A percentile compares a stretch with the other conserved stretches of the same genome.
Conservation (phyloP, 768 basidiomycete genomes). For the Kwoniella botswanensis region DNA sequence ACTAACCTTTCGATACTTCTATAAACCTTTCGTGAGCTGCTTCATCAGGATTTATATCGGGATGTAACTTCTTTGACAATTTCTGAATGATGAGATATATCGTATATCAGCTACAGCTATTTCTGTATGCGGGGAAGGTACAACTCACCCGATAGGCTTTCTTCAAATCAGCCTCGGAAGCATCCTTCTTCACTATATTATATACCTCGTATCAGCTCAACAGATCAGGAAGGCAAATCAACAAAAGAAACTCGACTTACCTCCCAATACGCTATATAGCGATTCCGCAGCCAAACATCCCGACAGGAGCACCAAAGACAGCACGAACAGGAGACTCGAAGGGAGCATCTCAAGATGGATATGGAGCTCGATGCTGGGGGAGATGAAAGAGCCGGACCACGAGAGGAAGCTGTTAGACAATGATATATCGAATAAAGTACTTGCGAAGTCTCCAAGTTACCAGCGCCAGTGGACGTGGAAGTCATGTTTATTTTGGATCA, state of each 20-base stretch:
- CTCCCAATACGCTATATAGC: constrained; percentile 75
- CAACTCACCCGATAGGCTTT: constrained; percentile 75
- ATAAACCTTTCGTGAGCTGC: constrained; percentile 82
- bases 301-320: constrained; percentile 39
- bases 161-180: constrained; percentile 85
- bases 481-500: neutral
- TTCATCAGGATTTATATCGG: constrained; percentile 90
- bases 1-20: constrained; percentile 82
- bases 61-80: constrained; percentile 85
- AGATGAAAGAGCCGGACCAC: too few relatives aligned
- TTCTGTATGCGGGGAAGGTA: too few relatives aligned
- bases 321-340: constrained; percentile 27
- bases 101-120: neutral
- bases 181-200: constrained; percentile 69
- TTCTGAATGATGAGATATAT: constrained; percentile 54
- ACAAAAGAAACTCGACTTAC: constrained; percentile 62
- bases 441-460: too few relatives aligned
- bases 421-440: too few relatives aligned
- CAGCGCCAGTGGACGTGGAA: neutral
- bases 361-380: neutral
- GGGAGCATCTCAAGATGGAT: constrained; percentile 35
- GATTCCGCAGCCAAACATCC: constrained; percentile 50
- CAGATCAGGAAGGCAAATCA: neutral
- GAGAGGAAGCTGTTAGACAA: too few relatives aligned
- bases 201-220: neutral